phyloP scores from a whole-genome alignment of 345 rosid genomes.

The Lumnitzera littorea region DNA sequence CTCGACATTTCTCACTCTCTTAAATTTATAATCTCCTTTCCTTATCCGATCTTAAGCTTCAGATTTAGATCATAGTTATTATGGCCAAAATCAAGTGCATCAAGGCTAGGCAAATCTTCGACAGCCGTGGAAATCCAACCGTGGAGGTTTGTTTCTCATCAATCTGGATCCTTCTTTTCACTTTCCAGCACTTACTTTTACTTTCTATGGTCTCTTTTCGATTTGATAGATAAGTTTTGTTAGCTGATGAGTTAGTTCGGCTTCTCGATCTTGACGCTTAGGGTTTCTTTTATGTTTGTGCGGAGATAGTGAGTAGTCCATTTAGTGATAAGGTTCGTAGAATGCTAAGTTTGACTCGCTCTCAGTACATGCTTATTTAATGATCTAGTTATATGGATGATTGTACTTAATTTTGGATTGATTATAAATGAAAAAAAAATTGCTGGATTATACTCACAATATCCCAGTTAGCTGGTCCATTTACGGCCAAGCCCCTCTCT shows the following conservation, averaged over 20 bases:
- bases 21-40: neutral
- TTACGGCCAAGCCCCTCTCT: too few relatives aligned
- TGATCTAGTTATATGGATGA: too few relatives aligned
- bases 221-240: neutral
- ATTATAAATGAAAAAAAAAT: too few relatives aligned
- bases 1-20: neutral
- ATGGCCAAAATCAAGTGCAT: conserved; percentile 62
- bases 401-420: too few relatives aligned
- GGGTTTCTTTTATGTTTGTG: too few relatives aligned
- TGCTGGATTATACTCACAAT: too few relatives aligned
- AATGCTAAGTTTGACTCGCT: too few relatives aligned
- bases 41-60: conserved; percentile 8
- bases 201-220: too few relatives aligned
- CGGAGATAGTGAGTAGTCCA: too few relatives aligned
- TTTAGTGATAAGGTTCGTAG: too few relatives aligned
- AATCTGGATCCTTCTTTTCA: conserved; percentile 7
- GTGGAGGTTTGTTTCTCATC: conserved; percentile 53
- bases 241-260: neutral
- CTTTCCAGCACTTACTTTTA: conserved; percentile 4
- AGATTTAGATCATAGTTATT: neutral
- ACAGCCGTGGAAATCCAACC: conserved; percentile 98
- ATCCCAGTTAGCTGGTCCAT: too few relatives aligned
- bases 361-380: too few relatives aligned
- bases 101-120: conserved; percentile 91
- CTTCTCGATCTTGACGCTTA: neutral